Evolutionary conservation across 208 protist species (phyloP).

Genomic region (Borovskyia barvae): DNA sequence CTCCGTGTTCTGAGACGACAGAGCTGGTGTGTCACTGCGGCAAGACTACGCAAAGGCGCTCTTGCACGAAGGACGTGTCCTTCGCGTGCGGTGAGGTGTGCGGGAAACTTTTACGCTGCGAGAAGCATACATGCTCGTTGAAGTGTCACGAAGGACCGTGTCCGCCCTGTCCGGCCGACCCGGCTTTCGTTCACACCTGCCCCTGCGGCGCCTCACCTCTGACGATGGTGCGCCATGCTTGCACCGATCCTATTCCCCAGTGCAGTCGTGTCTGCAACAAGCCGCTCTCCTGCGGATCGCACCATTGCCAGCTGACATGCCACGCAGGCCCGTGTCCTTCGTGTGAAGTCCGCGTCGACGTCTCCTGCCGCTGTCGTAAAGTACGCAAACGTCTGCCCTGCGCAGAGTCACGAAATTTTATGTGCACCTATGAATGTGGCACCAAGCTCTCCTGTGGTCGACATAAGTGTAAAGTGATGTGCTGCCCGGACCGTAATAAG

Average conservation of each 20-base stretch:
- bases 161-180: slow-evolving; percentile 52
- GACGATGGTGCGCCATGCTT: slow-evolving; percentile 20
- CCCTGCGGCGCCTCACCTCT: slow-evolving; percentile 51
- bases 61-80: slow-evolving; percentile 30
- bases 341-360: slow-evolving; percentile 36
- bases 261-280: slow-evolving; percentile 60
- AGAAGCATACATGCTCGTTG: slow-evolving; percentile 49
- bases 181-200: slow-evolving; percentile 48
- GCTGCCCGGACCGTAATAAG: slow-evolving; percentile 55
- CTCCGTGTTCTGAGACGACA: slow-evolving; percentile 25
- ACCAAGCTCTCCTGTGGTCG: slow-evolving; percentile 67
- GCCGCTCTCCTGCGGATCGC: slow-evolving; percentile 54
- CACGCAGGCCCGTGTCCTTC: slow-evolving; percentile 48
- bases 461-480: slow-evolving; percentile 61
- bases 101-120: slow-evolving; percentile 49
- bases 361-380: slow-evolving; percentile 53
- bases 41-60: slow-evolving; percentile 16
- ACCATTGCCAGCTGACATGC: slow-evolving; percentile 52
- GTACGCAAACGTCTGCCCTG: slow-evolving; percentile 52
- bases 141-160: slow-evolving; percentile 65
- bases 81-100: slow-evolving; percentile 60
- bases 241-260: slow-evolving; percentile 62
- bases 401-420: slow-evolving; percentile 30
- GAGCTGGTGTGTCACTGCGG: slow-evolving; percentile 41
- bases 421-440: slow-evolving; percentile 58